A percentile compares a stretch with the other conserved stretches of the same genome.
phyloP scores from a whole-genome alignment of 2,329 filamentous ascomycete genomes.

The Hirsutella rhossiliensis region DNA sequence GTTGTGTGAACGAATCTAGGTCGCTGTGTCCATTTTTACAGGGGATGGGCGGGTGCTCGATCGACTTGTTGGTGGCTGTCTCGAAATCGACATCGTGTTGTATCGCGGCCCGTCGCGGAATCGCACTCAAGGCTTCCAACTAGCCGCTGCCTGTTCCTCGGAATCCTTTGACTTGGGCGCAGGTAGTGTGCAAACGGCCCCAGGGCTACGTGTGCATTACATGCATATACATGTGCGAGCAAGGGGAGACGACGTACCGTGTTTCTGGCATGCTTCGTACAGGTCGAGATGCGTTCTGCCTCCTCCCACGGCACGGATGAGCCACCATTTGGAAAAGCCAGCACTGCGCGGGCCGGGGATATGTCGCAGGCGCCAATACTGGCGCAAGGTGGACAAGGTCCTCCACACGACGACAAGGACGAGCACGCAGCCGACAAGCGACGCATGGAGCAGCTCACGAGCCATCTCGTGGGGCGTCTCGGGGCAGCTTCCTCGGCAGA shows the following conservation, averaged over 20 bases:
- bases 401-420: background rate
- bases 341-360: conserved; percentile 26
- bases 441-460: background rate
- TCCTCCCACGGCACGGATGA: conserved; percentile 17
- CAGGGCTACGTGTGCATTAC: background rate
- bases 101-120: background rate
- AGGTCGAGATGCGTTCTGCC: conserved; percentile 22
- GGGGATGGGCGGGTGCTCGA: background rate
- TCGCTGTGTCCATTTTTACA: background rate
- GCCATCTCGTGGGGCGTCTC: background rate
- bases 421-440: background rate
- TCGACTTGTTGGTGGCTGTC: background rate
- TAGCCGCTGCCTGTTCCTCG: background rate
- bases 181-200: background rate
- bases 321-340: conserved; percentile 27
- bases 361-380: conserved; percentile 25
- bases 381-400: conserved; percentile 1
- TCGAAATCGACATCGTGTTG: background rate
- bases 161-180: background rate
- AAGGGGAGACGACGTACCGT: conserved; percentile 15
- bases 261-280: conserved; percentile 20
- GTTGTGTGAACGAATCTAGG: background rate
- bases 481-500: background rate
- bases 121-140: background rate
- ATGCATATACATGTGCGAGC: background rate